These are phyloP conservation scores for Aspergillus tamarii DNA, from an alignment of 2,329 filamentous ascomycete species.

Conservation along the genomic window DNA sequence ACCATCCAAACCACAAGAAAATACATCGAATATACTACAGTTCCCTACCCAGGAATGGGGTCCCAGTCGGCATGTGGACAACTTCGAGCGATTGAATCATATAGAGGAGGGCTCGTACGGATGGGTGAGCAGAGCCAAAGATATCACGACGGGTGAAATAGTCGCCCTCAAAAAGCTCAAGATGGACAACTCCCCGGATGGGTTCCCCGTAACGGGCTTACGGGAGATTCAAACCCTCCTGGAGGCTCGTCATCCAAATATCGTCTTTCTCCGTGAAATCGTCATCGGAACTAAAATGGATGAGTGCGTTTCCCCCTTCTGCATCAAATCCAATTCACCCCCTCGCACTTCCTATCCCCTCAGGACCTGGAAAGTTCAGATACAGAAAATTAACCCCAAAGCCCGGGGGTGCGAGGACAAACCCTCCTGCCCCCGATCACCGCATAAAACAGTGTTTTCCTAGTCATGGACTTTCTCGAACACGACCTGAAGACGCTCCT, in stretches of 20 bases:
- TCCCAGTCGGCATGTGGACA: conserved; percentile 75
- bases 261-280: conserved; percentile 81
- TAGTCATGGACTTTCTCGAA: conserved; percentile 97
- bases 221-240: conserved; percentile 91
- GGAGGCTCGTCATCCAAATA: conserved; percentile 77
- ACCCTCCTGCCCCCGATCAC: conserved; percentile 18
- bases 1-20: conserved; percentile 30
- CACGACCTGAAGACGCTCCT: conserved; percentile 94
- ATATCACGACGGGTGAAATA: conserved; percentile 72
- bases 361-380: conserved; percentile 41
- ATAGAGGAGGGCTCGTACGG: conserved; percentile 98
- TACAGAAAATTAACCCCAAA: conserved; percentile 39
- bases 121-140: conserved; percentile 83
- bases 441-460: conserved; percentile 67
- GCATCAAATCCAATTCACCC: not conserved
- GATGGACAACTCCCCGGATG: conserved; percentile 76
- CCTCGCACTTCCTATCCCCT: conserved; percentile 2
- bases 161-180: conserved; percentile 95
- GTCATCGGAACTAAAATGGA: conserved; percentile 71
- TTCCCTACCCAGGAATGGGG: conserved; percentile 72
- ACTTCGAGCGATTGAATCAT: conserved; percentile 90
- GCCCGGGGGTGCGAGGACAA: conserved; percentile 9
- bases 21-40: conserved; percentile 64
- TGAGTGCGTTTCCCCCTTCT: conserved; percentile 51
- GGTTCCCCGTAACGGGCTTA: conserved; percentile 87